A percentile compares a stretch with the other conserved stretches of the same genome.
Evolutionary conservation across 2,329 filamentous ascomycete genomes (phyloP).

Genomic region (Paecilomyces fulvus): DNA sequence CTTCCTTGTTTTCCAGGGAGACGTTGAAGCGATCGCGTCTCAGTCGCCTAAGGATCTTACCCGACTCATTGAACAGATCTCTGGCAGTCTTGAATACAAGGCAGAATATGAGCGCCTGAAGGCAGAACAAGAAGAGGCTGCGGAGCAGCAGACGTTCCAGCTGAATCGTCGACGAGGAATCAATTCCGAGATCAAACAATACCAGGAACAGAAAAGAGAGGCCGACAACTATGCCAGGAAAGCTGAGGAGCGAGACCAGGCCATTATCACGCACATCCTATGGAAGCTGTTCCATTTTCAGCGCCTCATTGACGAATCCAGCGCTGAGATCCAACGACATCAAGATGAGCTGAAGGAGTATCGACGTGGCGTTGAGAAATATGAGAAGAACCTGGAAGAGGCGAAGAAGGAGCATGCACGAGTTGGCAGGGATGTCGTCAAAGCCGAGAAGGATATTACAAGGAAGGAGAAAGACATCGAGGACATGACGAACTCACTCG

Average conservation of each 20-base stretch:
- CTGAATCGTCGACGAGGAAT: conserved; percentile 84
- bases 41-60: conserved; percentile 93
- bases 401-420: conserved; percentile 77
- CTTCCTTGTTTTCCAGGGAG: conserved; percentile 96
- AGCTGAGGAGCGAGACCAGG: conserved; percentile 79
- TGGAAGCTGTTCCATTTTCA: conserved; percentile 98
- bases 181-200: conserved; percentile 96
- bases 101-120: conserved; percentile 89
- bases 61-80: conserved; percentile 92
- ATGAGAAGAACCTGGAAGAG: conserved; percentile 68
- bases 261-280: conserved; percentile 83
- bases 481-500: conserved; percentile 72
- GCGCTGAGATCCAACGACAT: conserved; percentile 80
- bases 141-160: conserved; percentile 81
- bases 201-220: conserved; percentile 92
- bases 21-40: conserved; percentile 92
- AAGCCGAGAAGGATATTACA: conserved; percentile 78
- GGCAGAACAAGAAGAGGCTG: conserved; percentile 72
- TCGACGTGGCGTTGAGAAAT: conserved; percentile 76
- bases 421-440: conserved; percentile 65
- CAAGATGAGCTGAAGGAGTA: conserved; percentile 93
- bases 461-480: conserved; percentile 80
- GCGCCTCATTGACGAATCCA: conserved; percentile 84
- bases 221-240: conserved; percentile 90
- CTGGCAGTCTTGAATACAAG: conserved; percentile 90